Evolutionary conservation across 2,329 filamentous ascomycete genomes (phyloP), one percentile per base, ranked within the genome.

Genomic region (Lachnellula suecica): DNA sequence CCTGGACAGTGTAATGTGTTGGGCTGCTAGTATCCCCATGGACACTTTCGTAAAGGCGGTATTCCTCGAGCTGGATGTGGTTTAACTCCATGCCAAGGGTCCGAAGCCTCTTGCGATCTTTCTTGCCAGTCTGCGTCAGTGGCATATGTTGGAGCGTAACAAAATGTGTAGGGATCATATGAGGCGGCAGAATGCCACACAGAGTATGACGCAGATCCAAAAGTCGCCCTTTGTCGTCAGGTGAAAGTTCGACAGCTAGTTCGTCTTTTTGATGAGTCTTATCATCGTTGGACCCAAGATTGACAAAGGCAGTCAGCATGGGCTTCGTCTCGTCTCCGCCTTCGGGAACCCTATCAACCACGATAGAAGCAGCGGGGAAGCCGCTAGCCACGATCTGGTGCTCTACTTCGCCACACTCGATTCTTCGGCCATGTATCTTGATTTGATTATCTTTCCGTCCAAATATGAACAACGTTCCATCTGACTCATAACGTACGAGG

Each of bases 371-470:
- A 25, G 42, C 27, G n/a, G 13, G 11, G 6, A 3, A n/a, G 10
- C 29, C 10, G 13, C 8, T 19, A 19, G 25, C 10, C 24, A 13
- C 22, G 20, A 46, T 11, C 47, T 70, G 70, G 52, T 88, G 81
- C 63, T 91, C 88, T 13, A 91, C 76, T 63, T 91, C 89, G 0
- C 87, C 87, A 1, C 92, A 78, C 63, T 92, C 88, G 45, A 94
- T 80, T 40, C 90, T 79, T 68, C 94, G 91, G 1, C 91, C 91
- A 44, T 89, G 80, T 2, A 95, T 75, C 69, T 96, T 96, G 49
- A 95, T 84, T 67, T 96, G 91, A 0, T 78, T 78, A 60, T 88
- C 84, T 57, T 83, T 84, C 47, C 85, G 76, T 11, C 83, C 83
- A 34, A 84, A 71, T 54, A 81, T 83, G 15, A 76, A 66, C 41